Conservation (phyloP, 78 protist species). For the Diacronema lutheri region DNA sequence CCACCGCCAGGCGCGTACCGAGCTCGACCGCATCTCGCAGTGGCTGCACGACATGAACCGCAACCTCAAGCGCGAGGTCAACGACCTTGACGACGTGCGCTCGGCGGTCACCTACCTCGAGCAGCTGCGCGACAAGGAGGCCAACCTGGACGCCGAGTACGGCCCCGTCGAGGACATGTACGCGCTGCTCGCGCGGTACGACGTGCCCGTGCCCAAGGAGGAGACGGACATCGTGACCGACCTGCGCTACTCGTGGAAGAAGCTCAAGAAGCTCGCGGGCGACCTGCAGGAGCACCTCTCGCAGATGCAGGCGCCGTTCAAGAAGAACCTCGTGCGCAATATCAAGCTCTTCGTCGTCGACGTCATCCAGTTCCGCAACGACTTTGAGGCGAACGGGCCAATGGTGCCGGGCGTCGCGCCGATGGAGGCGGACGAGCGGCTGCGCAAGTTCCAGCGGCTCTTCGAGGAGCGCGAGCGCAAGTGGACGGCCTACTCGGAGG, state of each 20-base stretch:
- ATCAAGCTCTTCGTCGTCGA: conserved; percentile 46
- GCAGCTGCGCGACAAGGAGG: conserved; percentile 55
- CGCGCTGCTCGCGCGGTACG: conserved; percentile 47
- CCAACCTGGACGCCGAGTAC: conserved; percentile 44
- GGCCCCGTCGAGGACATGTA: conserved; percentile 68
- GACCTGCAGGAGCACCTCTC: conserved; percentile 25
- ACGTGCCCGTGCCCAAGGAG: conserved; percentile 53
- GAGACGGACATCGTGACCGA: conserved; percentile 61
- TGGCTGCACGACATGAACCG: conserved; percentile 32
- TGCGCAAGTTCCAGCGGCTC: conserved; percentile 65
- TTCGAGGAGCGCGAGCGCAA: conserved; percentile 73
- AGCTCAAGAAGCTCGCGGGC: conserved; percentile 27
- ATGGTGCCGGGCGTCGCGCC: conserved; percentile 65
- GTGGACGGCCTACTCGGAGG: conserved; percentile 61
- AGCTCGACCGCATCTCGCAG: conserved; percentile 15
- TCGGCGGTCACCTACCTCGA: conserved; percentile 50
- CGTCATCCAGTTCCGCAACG: conserved; percentile 39
- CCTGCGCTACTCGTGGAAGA: conserved; percentile 59
- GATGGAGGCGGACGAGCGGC: conserved; percentile 70
- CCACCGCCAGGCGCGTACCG: conserved; percentile 38
- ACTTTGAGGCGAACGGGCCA: conserved; percentile 76
- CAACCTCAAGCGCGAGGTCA: conserved; percentile 30
- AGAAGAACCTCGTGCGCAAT: conserved; percentile 12
- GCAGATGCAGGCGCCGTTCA: conserved; percentile 43
- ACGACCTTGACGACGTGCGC: conserved; percentile 39